Base-by-base conservation (phyloP, 306 rosid genomes). In the Trichosanthes truncata region DNA sequence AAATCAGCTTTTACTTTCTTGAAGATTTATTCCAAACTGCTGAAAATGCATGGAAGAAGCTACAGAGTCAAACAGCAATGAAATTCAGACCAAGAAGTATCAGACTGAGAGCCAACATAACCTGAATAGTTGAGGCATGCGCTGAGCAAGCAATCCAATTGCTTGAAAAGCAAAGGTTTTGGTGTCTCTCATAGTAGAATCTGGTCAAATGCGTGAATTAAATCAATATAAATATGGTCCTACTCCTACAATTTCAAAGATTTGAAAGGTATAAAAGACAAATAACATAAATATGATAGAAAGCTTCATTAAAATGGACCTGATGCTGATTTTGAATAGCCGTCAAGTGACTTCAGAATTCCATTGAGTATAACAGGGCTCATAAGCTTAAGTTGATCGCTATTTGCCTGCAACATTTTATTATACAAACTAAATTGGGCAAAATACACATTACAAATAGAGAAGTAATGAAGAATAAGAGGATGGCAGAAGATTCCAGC, bases 101-200 rank as follows among this genome's bases (percentile, higher is more conserved):
- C 51, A 60, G 57, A 81, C 67, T 29, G 62, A 78, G 60, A 73
- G 76, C 26, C 36, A 77, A 65, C 20, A 57, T 77, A 45, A 94
- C 98, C 97, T 94, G 89, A 94, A 94, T 79, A 94, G 95, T 72
- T 89, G 90, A 81, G 97, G 98, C 93, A 92, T 48, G 81, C 97
- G 97, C 83, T 87, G 92, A 57, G 97, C 91, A 85, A 94, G 91
- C 87, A 94, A 84, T 73, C 95, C 97, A 86, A 94, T 91, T 72
- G 97, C 91, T 86, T 94, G 98, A 87, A 88, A 94, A n/a, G 97
- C 92, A 84, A 87, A 94, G 46, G 88, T 83, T 86, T 91, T 92
- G 83, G 96, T 91, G 63, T 91, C 97, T 85, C 89, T 89, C 33
- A 86, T 88, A 82, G 89, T 82, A 80, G 89, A 81, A 85, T 92